Evolutionary conservation across 306 rosid species (phyloP), one percentile per base, ranked within the genome.

Genomic region (Pueraria montana): DNA sequence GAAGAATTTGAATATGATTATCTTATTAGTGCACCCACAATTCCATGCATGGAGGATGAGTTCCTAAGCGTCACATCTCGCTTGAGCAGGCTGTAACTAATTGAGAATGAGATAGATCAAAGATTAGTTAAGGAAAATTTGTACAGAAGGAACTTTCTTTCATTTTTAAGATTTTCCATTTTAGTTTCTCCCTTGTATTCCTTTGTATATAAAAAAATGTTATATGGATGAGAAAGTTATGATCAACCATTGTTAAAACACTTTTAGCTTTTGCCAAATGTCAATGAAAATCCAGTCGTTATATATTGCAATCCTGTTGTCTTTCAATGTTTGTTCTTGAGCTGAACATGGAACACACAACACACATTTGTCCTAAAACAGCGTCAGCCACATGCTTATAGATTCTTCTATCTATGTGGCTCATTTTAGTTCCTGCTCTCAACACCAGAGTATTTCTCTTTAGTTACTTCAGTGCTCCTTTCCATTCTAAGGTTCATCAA

Each of bases 61-160:
- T 63, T 63, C 43, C 11, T 64, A 20, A 63, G n/a, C 21, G 5
- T 63, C 43, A 63, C 21, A 5, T 63, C 43, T 63, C 43, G 11
- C 43, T 30, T 63, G 42, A 30, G 6, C 16, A 0, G 3, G 26
- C 3, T 55, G 11, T 18, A 8, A 55, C 21, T 18, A 8, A 55
- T n/a, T 12, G 2, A 6, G 21, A 55, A 3, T 6, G 30, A 68
- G 66, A 46, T 4, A 4, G 45, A 40, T 12, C 32, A 27, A 66
- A 61, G 27, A 81, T 20, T 84, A 79, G 46, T 6, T 17, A 48
- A 69, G 62, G 3, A 50, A 46, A 1, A n/a, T n/a, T n/a, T n/a
- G n/a, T n/a, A n/a, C n/a, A n/a, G n/a, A n/a, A n/a, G n/a, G n/a
- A n/a, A n/a, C 17, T 65, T 49, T 30, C 1, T 27, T 27, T 27